These are phyloP conservation scores for Asterophora lycoperdoides DNA, from an alignment of 768 basidiomycete genomes.

Conservation along the genomic window DNA sequence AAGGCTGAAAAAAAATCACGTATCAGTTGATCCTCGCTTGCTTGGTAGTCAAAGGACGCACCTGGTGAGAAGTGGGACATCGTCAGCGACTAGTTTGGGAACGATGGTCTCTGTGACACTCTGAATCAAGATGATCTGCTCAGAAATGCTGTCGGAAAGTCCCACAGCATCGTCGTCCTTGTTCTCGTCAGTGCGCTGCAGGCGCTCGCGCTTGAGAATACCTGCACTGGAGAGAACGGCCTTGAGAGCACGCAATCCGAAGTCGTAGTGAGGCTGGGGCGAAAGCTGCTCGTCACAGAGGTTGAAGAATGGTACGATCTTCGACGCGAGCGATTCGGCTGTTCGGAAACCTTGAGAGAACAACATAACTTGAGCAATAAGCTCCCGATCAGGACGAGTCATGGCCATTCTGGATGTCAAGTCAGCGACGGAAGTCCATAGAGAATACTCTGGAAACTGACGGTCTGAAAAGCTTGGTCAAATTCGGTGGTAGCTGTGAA, in stretches of 20 bases:
- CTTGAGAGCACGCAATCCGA: slow-evolving; percentile 95
- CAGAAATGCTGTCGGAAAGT: slow-evolving; percentile 71
- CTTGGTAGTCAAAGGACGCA: slow-evolving; percentile 28
- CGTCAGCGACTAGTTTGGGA: slow-evolving; percentile 95
- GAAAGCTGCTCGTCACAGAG: slow-evolving; percentile 97
- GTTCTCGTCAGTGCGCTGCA: slow-evolving; percentile 48
- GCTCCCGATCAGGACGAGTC: slow-evolving; percentile 96
- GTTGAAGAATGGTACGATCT: slow-evolving; percentile 99
- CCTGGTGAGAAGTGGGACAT: slow-evolving; percentile 93
- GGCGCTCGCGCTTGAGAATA: slow-evolving; percentile 91
- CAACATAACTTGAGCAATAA: slow-evolving; percentile 98
- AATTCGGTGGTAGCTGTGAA: slow-evolving; percentile 81
- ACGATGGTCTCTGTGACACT: slow-evolving; percentile 98
- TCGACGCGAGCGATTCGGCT: slow-evolving; percentile 94
- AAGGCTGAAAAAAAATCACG: slow-evolving; percentile 46
- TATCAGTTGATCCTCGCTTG: background rate
- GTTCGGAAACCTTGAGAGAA: slow-evolving; percentile 99
- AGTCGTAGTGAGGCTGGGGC: slow-evolving; percentile 97
- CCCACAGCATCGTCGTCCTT: slow-evolving; percentile 40
- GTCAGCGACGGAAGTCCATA: slow-evolving; percentile 10
- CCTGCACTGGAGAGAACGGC: slow-evolving; percentile 95
- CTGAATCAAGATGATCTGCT: slow-evolving; percentile 97
- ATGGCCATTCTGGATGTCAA: slow-evolving; percentile 80
- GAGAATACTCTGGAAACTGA: slow-evolving; percentile 34
- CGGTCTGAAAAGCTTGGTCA: slow-evolving; percentile 93